Evolutionary conservation across 106 monocot genomes (phyloP).

Genomic region (Dendrobium chrysotoxum): DNA sequence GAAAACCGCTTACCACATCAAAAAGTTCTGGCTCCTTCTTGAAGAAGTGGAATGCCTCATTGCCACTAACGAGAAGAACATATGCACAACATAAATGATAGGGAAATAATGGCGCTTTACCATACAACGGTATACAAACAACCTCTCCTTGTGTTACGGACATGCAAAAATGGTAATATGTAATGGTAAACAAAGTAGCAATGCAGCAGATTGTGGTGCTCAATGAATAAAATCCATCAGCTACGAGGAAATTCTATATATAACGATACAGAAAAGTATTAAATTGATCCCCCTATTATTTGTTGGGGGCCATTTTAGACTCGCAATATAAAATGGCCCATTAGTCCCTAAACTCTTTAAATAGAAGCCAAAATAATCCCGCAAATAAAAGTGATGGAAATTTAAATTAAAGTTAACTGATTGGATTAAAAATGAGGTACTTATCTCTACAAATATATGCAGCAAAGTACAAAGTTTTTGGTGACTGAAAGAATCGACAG

Average conservation of each 20-base stretch:
- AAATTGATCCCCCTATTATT: too few species aligned
- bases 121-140: neutral
- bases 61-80: slow-evolving; percentile 47
- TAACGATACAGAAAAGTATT: too few species aligned
- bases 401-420: too few species aligned
- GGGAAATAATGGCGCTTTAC: neutral
- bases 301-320: too few species aligned
- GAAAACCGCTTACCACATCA: slow-evolving; percentile 61
- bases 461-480: neutral
- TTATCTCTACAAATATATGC: neutral
- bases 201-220: neutral
- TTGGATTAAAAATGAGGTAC: too few species aligned
- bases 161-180: neutral
- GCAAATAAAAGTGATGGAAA: too few species aligned
- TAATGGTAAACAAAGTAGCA: neutral
- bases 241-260: too few species aligned
- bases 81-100: neutral
- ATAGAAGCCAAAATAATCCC: too few species aligned
- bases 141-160: neutral
- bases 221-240: too few species aligned
- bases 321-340: too few species aligned
- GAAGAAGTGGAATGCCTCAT: slow-evolving; percentile 80
- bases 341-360: too few species aligned
- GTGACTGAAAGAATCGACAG: neutral
- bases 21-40: slow-evolving; percentile 78